These are phyloP conservation scores for Xylaria sp. DNA, from an alignment of 2,329 filamentous ascomycete species.

Conservation along the genomic window DNA sequence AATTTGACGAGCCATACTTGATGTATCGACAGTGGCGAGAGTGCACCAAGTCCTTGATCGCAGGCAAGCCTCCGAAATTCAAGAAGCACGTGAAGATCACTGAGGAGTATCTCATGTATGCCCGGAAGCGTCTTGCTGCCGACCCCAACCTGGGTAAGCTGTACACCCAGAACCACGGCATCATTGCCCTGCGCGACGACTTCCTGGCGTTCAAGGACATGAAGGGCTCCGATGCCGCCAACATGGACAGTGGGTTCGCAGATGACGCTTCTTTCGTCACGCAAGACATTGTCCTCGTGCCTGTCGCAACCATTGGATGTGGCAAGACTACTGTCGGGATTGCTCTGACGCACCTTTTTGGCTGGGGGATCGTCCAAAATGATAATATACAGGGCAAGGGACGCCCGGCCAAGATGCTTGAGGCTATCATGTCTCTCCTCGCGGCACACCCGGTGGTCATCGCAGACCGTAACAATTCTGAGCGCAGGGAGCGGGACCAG, in stretches of 20 bases:
- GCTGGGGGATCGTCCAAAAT: slow-evolving; percentile 93
- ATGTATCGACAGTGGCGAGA: slow-evolving; percentile 99
- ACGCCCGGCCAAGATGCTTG: slow-evolving; percentile 77
- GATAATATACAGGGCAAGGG: slow-evolving; percentile 86
- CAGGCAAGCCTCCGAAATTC: slow-evolving; percentile 71
- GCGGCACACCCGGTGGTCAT: slow-evolving; percentile 72
- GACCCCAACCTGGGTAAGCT: slow-evolving; percentile 68
- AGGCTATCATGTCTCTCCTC: slow-evolving; percentile 68
- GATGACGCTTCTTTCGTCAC: slow-evolving; percentile 56
- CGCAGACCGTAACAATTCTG: slow-evolving; percentile 93
- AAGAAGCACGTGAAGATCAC: slow-evolving; percentile 91
- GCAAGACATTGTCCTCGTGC: slow-evolving; percentile 78
- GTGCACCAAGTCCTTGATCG: slow-evolving; percentile 87
- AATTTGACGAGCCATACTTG: slow-evolving; percentile 97
- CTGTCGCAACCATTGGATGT: slow-evolving; percentile 91
- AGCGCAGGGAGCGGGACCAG: slow-evolving; percentile 84
- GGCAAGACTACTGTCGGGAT: slow-evolving; percentile 93
- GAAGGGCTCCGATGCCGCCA: slow-evolving; percentile 87
- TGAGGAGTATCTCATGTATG: slow-evolving; percentile 85
- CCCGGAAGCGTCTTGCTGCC: slow-evolving; percentile 69
- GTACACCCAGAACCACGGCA: slow-evolving; percentile 90
- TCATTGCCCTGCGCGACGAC: slow-evolving; percentile 86
- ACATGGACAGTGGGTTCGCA: slow-evolving; percentile 64
- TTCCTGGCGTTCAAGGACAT: slow-evolving; percentile 83
- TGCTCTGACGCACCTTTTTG: slow-evolving; percentile 79